Percentiles rank a stretch among this genome's conserved stretches.
phyloP scores from a whole-genome alignment of 179 eudicot genomes.

The Camellia oleifera region DNA sequence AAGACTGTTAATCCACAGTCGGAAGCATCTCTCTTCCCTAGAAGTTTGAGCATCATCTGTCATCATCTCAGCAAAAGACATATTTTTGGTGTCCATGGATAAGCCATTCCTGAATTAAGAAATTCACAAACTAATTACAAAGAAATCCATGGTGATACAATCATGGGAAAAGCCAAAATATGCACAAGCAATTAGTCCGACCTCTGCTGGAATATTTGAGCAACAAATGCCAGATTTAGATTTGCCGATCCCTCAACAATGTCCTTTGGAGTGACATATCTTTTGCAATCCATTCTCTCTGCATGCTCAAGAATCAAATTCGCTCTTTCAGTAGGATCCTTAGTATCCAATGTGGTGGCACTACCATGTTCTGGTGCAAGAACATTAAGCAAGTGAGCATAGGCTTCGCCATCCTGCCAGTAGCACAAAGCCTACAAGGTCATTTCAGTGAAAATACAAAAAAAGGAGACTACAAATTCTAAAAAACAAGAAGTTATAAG shows the following conservation, averaged over 20 bases:
- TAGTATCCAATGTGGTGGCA: slow-evolving; percentile 41
- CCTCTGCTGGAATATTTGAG: slow-evolving; percentile 83
- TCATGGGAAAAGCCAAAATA: background rate
- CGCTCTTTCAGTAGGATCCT: slow-evolving; percentile 75
- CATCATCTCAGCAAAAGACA: slow-evolving; percentile 51
- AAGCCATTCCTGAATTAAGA: slow-evolving; percentile 60
- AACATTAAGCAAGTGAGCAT: slow-evolving; percentile 79
- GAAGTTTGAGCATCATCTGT: slow-evolving; percentile 64
- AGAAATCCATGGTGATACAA: background rate
- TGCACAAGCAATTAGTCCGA: slow-evolving; percentile 10
- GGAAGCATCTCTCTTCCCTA: slow-evolving; percentile 76
- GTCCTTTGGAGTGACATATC: slow-evolving; percentile 73
- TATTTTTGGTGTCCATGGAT: slow-evolving; percentile 46
- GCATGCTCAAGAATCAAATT: slow-evolving; percentile 74
- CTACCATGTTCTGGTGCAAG: slow-evolving; percentile 83
- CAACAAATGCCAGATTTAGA: slow-evolving; percentile 80
- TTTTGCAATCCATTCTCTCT: slow-evolving; percentile 70
- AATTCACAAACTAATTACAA: background rate
- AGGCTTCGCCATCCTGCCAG: slow-evolving; percentile 87
- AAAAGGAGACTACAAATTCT: background rate
- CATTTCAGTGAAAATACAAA: background rate
- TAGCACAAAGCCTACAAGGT: slow-evolving; percentile 6
- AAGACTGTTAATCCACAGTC: slow-evolving; percentile 80
- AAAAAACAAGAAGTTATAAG: background rate
- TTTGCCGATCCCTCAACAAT: slow-evolving; percentile 81